A percentile compares a stretch with the other conserved stretches of the same genome.
Conservation (phyloP, 2,329 filamentous ascomycete species). For the Fusarium haematococcum region DNA sequence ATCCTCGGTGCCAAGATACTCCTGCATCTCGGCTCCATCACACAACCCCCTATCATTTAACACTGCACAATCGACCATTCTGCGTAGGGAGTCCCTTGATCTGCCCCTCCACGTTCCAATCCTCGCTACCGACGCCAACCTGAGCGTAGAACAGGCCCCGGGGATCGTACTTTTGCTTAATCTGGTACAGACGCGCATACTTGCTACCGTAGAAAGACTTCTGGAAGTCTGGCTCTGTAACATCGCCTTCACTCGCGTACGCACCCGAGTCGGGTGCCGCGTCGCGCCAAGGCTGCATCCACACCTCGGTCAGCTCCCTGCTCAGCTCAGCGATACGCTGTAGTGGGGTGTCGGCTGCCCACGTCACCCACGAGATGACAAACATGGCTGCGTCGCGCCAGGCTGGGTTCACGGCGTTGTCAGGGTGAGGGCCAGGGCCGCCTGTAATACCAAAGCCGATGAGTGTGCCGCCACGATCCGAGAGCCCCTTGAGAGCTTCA, state of each 20-base stretch:
- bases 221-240: slow-evolving; percentile 52
- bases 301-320: not conserved
- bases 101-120: slow-evolving; percentile 47
- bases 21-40: not conserved
- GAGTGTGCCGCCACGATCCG: not conserved
- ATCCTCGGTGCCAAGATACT: not conserved
- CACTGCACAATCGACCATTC: not conserved
- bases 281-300: slow-evolving; percentile 43
- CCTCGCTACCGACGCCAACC: slow-evolving; percentile 58
- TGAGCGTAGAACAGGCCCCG: slow-evolving; percentile 56
- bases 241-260: slow-evolving; percentile 58
- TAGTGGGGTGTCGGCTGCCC: not conserved
- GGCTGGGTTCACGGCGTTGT: not conserved
- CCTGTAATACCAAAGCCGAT: not conserved
- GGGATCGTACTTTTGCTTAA: slow-evolving; percentile 60
- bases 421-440: not conserved
- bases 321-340: not conserved
- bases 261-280: slow-evolving; percentile 54
- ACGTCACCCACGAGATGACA: not conserved
- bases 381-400: not conserved
- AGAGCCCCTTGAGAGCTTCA: not conserved
- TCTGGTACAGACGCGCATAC: slow-evolving; percentile 48
- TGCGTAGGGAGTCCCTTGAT: not conserved
- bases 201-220: slow-evolving; percentile 55
- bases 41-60: not conserved